These are phyloP conservation scores for Scedosporium dehoogii DNA, from an alignment of 2,329 filamentous ascomycete species.

Conservation along the genomic window DNA sequence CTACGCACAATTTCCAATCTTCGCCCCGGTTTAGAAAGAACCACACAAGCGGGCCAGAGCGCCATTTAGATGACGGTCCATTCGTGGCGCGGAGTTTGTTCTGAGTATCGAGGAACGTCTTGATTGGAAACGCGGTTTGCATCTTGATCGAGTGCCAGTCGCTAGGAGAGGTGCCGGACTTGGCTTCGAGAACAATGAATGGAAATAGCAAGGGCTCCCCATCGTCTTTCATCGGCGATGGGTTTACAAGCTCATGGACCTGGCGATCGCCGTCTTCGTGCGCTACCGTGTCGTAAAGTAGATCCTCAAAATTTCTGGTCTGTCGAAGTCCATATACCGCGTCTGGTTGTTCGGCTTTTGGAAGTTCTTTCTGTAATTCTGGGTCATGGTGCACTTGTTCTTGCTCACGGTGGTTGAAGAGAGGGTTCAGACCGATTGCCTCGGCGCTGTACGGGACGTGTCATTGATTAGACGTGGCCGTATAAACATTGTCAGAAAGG, in stretches of 20 bases:
- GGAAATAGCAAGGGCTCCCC: conserved; percentile 6
- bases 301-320: not conserved
- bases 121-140: conserved; percentile 11
- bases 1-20: conserved; percentile 3
- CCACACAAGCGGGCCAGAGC: conserved; percentile 7
- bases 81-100: not conserved
- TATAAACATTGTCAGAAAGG: no score
- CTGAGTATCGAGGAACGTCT: conserved; percentile 7
- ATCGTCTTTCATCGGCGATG: not conserved
- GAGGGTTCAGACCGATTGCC: not conserved
- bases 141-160: conserved; percentile 9
- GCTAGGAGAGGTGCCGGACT: not conserved
- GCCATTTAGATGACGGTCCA: not conserved
- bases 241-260: not conserved
- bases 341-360: not conserved
- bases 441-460: not conserved
- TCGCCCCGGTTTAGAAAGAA: conserved; percentile 7
- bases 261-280: not conserved
- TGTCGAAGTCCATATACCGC: not conserved
- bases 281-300: not conserved
- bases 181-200: conserved; percentile 8
- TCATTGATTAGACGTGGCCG: not conserved
- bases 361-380: not conserved
- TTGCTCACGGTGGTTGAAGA: not conserved
- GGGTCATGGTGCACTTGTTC: not conserved